A percentile compares a stretch with the other conserved stretches of the same genome.
Conservation (phyloP, 2,329 filamentous ascomycete species). For the Davidsoniella eucalypti region DNA sequence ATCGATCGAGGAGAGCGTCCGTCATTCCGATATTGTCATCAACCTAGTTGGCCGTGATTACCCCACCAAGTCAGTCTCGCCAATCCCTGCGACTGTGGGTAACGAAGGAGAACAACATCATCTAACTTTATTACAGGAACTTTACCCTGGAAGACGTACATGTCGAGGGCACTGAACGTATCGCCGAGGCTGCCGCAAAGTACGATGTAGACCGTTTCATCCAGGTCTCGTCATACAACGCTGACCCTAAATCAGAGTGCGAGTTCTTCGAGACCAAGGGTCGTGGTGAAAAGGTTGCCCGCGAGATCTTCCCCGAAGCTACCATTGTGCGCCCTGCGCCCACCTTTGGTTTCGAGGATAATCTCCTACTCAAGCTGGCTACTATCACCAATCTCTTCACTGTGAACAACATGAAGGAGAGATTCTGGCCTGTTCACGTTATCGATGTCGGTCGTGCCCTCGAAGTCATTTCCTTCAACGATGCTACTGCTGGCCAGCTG, state of each 20-base stretch:
- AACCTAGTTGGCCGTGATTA: slow-evolving; percentile 91
- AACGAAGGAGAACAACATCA: slow-evolving; percentile 9
- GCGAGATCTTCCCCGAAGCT: slow-evolving; percentile 86
- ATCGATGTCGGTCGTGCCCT: slow-evolving; percentile 83
- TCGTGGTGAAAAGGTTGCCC: slow-evolving; percentile 64
- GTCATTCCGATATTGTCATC: slow-evolving; percentile 95
- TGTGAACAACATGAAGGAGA: slow-evolving; percentile 84
- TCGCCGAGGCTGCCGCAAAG: slow-evolving; percentile 86
- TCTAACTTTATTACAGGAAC: slow-evolving; percentile 47
- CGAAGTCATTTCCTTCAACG: slow-evolving; percentile 80
- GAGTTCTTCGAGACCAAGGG: slow-evolving; percentile 90
- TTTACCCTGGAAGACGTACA: slow-evolving; percentile 87
- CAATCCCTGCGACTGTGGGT: slow-evolving; percentile 11
- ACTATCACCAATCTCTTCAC: slow-evolving; percentile 68
- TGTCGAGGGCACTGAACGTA: slow-evolving; percentile 79
- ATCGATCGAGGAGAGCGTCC: slow-evolving; percentile 90
- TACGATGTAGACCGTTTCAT: slow-evolving; percentile 96
- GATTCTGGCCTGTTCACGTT: slow-evolving; percentile 81
- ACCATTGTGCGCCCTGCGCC: slow-evolving; percentile 91
- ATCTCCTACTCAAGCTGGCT: slow-evolving; percentile 73
- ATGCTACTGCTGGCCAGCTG: slow-evolving; percentile 76
- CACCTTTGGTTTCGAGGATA: slow-evolving; percentile 90
- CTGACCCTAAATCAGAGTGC: slow-evolving; percentile 59
- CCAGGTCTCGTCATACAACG: slow-evolving; percentile 92
- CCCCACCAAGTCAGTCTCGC: slow-evolving; percentile 62